Evolutionary conservation across 106 monocot genomes (phyloP).

Genomic region (Phalaenopsis aphrodite): DNA sequence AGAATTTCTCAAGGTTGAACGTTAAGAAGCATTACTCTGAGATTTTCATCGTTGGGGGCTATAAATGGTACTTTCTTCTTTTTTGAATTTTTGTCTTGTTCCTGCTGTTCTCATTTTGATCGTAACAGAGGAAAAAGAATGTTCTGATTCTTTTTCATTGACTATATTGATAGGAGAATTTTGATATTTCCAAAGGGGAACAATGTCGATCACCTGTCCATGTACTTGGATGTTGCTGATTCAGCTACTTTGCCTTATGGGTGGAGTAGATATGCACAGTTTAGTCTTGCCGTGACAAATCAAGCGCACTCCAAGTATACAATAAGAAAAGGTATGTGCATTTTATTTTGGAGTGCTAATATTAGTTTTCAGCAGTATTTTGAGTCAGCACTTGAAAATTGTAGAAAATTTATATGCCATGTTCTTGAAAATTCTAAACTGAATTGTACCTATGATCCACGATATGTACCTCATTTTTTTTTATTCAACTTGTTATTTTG

Average conservation of each 20-base stretch:
- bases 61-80: slow-evolving; percentile 57
- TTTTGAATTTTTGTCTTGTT: neutral
- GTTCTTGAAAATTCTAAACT: neutral
- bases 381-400: neutral
- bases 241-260: slow-evolving; percentile 45
- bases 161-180: slow-evolving; percentile 36
- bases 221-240: slow-evolving; percentile 76
- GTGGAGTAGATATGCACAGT: slow-evolving; percentile 70
- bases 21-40: slow-evolving; percentile 89
- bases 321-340: slow-evolving; percentile 46
- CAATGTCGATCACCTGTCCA: slow-evolving; percentile 63
- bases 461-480: no score
- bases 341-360: neutral
- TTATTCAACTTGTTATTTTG: no score
- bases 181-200: slow-evolving; percentile 72
- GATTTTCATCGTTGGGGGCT: slow-evolving; percentile 66
- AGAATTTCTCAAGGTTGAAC: slow-evolving; percentile 82
- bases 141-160: neutral
- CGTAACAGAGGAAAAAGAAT: neutral
- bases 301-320: slow-evolving; percentile 45
- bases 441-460: neutral
- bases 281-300: slow-evolving; percentile 54
- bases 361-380: neutral
- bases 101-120: neutral
- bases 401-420: neutral